Conservation (phyloP, 129 eudicot genomes). For the Flaveria linearis region DNA sequence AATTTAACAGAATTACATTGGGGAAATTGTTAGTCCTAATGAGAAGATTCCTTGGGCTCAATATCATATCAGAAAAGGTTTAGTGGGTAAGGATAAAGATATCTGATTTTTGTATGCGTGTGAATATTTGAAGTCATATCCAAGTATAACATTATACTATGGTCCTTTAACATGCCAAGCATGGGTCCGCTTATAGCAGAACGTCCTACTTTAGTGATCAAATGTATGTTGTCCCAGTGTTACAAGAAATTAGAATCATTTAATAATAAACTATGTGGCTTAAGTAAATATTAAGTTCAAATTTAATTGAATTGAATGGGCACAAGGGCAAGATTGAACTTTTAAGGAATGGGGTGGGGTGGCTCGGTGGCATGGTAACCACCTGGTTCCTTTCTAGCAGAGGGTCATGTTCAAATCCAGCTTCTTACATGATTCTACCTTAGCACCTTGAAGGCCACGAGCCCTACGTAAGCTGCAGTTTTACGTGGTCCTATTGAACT, state of each 20-base stretch:
- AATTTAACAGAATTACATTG: constrained; percentile 44
- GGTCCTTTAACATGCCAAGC: too few species aligned
- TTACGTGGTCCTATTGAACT: too few species aligned
- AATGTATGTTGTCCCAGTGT: neutral
- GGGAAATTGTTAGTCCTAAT: constrained; percentile 55
- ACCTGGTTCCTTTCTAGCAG: neutral
- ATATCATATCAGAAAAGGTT: constrained; percentile 61
- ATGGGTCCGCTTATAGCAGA: too few species aligned
- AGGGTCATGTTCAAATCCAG: neutral
- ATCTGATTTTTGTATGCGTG: neutral
- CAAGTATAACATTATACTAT: too few species aligned
- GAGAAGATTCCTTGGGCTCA: constrained; percentile 66
- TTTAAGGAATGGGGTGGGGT: neutral
- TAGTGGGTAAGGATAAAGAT: constrained; percentile 46
- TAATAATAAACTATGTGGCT: neutral
- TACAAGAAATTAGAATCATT: neutral
- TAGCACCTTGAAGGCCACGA: too few species aligned
- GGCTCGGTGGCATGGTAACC: neutral
- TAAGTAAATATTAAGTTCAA: neutral
- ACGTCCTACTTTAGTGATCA: neutral
- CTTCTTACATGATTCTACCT: neutral
- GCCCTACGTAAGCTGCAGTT: too few species aligned
- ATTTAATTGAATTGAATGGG: neutral
- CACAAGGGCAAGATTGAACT: neutral
- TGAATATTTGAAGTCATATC: neutral